These are phyloP conservation scores for Colletotrichum karsti DNA, from an alignment of 2,329 filamentous ascomycete genomes.

Conservation along the genomic window DNA sequence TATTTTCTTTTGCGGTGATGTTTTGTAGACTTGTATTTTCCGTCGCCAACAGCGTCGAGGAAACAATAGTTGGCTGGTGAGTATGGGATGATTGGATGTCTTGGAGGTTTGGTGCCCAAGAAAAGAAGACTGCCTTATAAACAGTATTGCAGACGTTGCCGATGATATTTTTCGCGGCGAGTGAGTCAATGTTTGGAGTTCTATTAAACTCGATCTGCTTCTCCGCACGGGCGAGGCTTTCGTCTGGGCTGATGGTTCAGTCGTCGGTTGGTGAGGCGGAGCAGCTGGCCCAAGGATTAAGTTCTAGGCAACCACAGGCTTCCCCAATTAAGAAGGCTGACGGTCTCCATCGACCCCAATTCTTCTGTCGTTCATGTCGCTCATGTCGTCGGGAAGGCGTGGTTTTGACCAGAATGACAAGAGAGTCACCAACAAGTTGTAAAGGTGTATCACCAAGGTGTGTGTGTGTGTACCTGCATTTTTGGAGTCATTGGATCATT, in stretches of 20 bases:
- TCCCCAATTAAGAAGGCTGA: background rate
- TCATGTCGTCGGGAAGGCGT: background rate
- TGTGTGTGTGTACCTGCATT: background rate
- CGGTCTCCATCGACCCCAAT: background rate
- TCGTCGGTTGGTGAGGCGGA: background rate
- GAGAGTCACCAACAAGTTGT: too few relatives aligned
- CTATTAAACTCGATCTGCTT: background rate
- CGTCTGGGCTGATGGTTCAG: background rate
- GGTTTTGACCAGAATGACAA: too few relatives aligned
- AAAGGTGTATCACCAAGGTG: constrained; percentile 1
- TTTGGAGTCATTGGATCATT: background rate
- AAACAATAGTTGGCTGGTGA: too few relatives aligned
- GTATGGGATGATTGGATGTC: too few relatives aligned
- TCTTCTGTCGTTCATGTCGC: constrained; percentile 5
- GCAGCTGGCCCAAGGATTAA: background rate
- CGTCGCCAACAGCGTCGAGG: too few relatives aligned
- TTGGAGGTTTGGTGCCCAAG: too few relatives aligned
- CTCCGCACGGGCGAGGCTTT: background rate
- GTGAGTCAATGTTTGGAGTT: background rate
- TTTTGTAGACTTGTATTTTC: too few relatives aligned
- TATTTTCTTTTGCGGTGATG: background rate
- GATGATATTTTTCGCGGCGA: background rate
- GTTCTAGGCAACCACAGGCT: background rate
- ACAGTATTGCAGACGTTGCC: background rate
- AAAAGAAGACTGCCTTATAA: background rate